Percentiles rank a stretch among this genome's conserved stretches.
These are phyloP conservation scores for Elongisporangium prolatum DNA, from an alignment of 352 stramenopile species.

Conservation along the genomic window DNA sequence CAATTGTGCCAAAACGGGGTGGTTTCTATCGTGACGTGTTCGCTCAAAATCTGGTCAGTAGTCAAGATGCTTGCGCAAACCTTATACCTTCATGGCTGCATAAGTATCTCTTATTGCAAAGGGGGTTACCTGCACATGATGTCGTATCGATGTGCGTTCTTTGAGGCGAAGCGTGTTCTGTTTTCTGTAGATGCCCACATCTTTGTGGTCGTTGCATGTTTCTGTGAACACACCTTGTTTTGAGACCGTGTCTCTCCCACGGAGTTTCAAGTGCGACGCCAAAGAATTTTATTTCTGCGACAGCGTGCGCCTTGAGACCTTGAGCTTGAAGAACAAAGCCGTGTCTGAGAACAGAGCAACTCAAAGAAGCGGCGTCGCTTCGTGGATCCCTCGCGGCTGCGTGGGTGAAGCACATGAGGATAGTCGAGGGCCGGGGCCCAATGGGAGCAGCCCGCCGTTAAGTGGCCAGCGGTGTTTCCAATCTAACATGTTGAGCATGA, in stretches of 20 bases:
- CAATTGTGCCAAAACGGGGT: neutral
- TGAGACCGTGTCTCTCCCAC: neutral
- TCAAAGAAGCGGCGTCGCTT: neutral
- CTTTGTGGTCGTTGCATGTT: neutral
- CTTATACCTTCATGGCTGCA: neutral
- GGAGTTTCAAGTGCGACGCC: neutral
- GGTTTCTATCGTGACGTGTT: neutral
- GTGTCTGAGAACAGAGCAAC: neutral
- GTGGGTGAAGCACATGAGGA: neutral
- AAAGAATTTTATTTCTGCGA: neutral
- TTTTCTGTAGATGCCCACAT: neutral
- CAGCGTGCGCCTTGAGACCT: neutral
- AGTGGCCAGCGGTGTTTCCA: slow-evolving; percentile 1
- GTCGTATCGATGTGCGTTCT: neutral
- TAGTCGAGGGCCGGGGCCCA: neutral
- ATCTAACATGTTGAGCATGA: slow-evolving; percentile 36
- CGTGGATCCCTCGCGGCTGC: neutral
- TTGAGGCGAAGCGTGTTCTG: neutral
- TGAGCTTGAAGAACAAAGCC: neutral
- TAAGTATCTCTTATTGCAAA: neutral
- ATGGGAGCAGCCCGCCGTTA: neutral
- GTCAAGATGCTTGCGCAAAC: neutral
- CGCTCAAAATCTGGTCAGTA: neutral
- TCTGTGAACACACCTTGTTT: neutral
- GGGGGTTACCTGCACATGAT: neutral